Conservation (phyloP, 148 eudicot genomes). For the Beta vulgaris region DNA sequence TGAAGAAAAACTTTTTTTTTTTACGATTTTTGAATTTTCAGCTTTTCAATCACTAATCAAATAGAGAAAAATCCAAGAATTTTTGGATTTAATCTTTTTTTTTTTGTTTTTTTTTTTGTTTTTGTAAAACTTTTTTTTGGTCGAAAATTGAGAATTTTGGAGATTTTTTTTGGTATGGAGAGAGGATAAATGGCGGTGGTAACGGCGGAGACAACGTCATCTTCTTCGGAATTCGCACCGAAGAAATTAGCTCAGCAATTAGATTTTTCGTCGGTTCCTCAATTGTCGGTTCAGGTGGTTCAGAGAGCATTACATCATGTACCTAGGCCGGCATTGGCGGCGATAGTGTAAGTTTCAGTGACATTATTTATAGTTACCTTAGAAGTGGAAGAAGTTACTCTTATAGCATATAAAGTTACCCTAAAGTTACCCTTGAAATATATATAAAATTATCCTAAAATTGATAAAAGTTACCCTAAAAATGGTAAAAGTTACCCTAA, state of each 20-base stretch:
- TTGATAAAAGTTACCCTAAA: too few relatives aligned
- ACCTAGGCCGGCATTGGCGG: slow-evolving; percentile 20
- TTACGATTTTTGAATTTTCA: background rate
- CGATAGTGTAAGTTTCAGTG: slow-evolving; percentile 8
- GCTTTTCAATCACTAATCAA: background rate
- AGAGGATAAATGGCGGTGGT: slow-evolving; percentile 30
- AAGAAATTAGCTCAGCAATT: slow-evolving; percentile 49
- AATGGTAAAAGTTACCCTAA: too few relatives aligned
- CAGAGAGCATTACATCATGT: slow-evolving; percentile 11
- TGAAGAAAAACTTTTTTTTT: background rate
- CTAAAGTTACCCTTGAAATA: too few relatives aligned
- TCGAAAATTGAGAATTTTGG: background rate
- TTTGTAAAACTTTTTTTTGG: background rate
- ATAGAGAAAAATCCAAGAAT: background rate
- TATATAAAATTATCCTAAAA: too few relatives aligned
- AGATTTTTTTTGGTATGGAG: slow-evolving; percentile 33
- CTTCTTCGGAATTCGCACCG: slow-evolving; percentile 19
- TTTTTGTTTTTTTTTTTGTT: background rate
- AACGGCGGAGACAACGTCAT: slow-evolving; percentile 14
- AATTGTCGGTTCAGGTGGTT: slow-evolving; percentile 5
- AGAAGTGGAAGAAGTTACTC: too few relatives aligned
- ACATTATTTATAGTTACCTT: background rate
- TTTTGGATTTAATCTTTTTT: background rate
- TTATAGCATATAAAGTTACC: too few relatives aligned
- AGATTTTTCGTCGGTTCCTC: slow-evolving; percentile 42